phyloP scores from a whole-genome alignment of 805 yeast species.

The Pichia rugopelliculosa region DNA sequence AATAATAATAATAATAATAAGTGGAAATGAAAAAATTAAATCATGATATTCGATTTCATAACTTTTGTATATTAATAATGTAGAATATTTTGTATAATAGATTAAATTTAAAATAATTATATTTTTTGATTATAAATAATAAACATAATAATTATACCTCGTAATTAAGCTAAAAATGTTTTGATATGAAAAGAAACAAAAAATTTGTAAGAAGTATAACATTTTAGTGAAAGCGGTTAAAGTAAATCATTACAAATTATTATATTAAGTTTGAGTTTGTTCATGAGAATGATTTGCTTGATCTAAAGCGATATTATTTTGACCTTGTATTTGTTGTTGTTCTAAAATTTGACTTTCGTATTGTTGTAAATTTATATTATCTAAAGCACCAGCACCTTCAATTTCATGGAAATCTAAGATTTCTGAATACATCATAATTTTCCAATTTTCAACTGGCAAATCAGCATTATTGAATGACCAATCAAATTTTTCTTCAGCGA shows the following conservation, averaged over 20 bases:
- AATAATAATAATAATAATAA: neutral
- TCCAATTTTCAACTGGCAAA: conserved; percentile 95
- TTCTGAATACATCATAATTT: conserved; percentile 98
- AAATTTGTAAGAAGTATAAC: too few relatives aligned
- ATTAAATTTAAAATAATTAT: neutral
- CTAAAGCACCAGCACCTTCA: conserved; percentile 36
- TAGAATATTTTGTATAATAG: neutral
- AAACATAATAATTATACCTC: neutral
- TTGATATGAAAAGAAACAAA: too few relatives aligned
- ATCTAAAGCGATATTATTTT: conserved; percentile 9
- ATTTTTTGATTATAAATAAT: neutral
- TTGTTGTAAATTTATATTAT: conserved; percentile 11
- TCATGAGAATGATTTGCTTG: conserved; percentile 3
- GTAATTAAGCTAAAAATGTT: neutral
- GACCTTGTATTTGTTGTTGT: conserved; percentile 19
- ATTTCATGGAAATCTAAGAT: conserved; percentile 93
- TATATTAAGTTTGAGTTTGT: neutral
- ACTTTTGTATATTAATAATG: neutral
- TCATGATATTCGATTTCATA: too few relatives aligned
- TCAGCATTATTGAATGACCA: conserved; percentile 99
- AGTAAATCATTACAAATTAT: neutral
- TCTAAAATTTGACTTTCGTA: conserved; percentile 20
- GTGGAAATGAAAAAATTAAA: too few relatives aligned
- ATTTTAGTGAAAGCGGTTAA: neutral
- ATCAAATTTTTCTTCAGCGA: conserved; percentile 85